Base-by-base conservation (phyloP, 139 green algal species). In the Nannochloris sp. region DNA sequence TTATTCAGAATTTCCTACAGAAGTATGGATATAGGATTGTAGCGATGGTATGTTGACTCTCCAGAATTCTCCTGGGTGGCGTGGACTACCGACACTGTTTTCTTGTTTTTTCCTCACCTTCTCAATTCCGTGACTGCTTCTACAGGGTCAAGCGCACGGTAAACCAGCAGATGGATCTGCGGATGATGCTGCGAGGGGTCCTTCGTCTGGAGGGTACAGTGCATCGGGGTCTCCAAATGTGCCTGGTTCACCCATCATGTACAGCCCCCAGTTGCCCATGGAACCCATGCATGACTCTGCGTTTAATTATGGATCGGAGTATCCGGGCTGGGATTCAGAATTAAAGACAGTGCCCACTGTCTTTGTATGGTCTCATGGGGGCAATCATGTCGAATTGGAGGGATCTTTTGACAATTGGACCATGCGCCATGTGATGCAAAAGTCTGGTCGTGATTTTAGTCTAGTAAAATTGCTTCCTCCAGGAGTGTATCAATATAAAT, bases 321-420 rank as follows among this genome's bases (percentile, higher is more conserved):
- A 90, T 44, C 74, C 79, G 11, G 84, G 78, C 5, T 94, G 83
- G 78, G 83, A 84, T 6, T 80, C 78, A 14, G 83, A 87, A 61
- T 82, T 85, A 8, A 95, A 88, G 65, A 76, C 91, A 14, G 75
- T 96, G 5, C 89, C 89, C 1, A 90, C 87, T 0, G 86, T 93
- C 5, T 85, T 96, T 23, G 66, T 85, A 21, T 96, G 88, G 87
- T 85, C 69, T 23, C 86, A 95, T 66, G 93, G 91, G 2, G 93
- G 91, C 1, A 85, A 74, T 49, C 58, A 84, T 50, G 90, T 98
- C 4, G 85, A 89, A 46, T 83, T 99, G 19, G 90, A 98, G 61
- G 91, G 93, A 2, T 95, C 85, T 4, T 99, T 92, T 73, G 93
- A 99, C 72, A 94, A 93, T 69, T 99, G 93, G 93, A 88, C 78